These are phyloP conservation scores for Malus domestica DNA, from an alignment of 306 rosid species.

Conservation along the genomic window DNA sequence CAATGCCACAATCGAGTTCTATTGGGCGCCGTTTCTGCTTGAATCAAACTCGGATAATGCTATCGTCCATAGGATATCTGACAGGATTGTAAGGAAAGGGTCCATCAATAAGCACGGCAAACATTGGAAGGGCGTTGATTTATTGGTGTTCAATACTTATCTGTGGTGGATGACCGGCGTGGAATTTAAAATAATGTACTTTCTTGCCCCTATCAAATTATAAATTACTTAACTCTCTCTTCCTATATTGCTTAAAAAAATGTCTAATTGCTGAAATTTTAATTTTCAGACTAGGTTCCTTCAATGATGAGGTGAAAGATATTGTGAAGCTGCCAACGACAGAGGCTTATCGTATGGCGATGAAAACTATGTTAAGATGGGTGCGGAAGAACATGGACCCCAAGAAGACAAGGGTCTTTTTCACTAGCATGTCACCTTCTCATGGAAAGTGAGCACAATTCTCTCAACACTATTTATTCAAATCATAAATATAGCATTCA, in stretches of 20 bases:
- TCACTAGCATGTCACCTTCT: conserved; percentile 99
- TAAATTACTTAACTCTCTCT: background rate
- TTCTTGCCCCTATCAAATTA: background rate
- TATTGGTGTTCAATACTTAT: conserved; percentile 79
- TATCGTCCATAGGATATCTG: conserved; percentile 61
- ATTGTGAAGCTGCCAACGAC: conserved; percentile 60
- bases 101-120: conserved; percentile 82
- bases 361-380: conserved; percentile 94
- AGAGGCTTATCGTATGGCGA: conserved; percentile 91
- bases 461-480: background rate
- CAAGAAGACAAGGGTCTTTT: conserved; percentile 78
- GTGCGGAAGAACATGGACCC: conserved; percentile 77
- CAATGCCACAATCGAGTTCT: conserved; percentile 94
- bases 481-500: background rate
- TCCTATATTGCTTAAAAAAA: background rate
- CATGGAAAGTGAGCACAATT: conserved; percentile 55
- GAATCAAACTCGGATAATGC: conserved; percentile 87
- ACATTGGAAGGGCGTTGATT: conserved; percentile 81
- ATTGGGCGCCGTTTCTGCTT: conserved; percentile 95
- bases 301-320: conserved; percentile 69
- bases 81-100: conserved; percentile 76
- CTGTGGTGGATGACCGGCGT: conserved; percentile 97
- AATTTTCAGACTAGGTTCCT: conserved; percentile 64
- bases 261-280: background rate
- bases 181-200: conserved; percentile 74